A percentile compares a stretch with the other conserved stretches of the same genome.
Evolutionary conservation across 805 yeast species (phyloP).

Genomic region (Ogataea minuta): DNA sequence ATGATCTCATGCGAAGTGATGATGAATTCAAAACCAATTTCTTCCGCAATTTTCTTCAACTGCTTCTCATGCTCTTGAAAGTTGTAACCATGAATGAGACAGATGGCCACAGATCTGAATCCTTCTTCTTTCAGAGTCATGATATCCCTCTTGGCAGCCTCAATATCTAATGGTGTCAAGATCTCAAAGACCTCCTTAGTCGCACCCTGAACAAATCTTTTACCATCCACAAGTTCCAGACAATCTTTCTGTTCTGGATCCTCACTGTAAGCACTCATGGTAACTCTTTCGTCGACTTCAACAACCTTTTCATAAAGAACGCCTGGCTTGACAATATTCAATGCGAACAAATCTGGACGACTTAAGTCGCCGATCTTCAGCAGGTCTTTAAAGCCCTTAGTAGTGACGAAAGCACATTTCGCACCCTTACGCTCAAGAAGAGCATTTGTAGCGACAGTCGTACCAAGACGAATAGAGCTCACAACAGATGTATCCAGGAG

Average conservation of each 20-base stretch:
- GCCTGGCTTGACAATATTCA: slow-evolving; percentile 19
- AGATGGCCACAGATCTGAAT: slow-evolving; percentile 34
- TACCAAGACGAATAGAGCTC: slow-evolving; percentile 23
- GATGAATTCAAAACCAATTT: slow-evolving; percentile 49
- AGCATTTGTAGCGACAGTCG: slow-evolving; percentile 10
- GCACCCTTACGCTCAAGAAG: slow-evolving; percentile 23
- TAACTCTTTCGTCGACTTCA: slow-evolving; percentile 22
- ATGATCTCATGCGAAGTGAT: slow-evolving; percentile 36
- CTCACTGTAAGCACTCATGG: slow-evolving; percentile 25
- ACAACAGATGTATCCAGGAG: slow-evolving; percentile 16
- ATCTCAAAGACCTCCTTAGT: slow-evolving; percentile 40
- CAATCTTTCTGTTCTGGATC: slow-evolving; percentile 19
- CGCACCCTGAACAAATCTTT: slow-evolving; percentile 33
- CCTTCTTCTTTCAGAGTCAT: slow-evolving; percentile 25
- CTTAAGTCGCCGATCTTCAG: slow-evolving; percentile 33
- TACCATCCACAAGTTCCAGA: slow-evolving; percentile 25
- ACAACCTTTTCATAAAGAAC: neutral
- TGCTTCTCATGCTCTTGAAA: slow-evolving; percentile 38
- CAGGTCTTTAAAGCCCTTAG: slow-evolving; percentile 32
- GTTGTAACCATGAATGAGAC: slow-evolving; percentile 39
- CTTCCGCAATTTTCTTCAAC: slow-evolving; percentile 34
- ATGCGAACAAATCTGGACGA: slow-evolving; percentile 23
- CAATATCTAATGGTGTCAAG: slow-evolving; percentile 35
- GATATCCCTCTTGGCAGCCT: slow-evolving; percentile 23
- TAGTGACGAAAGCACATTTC: slow-evolving; percentile 23